Base-by-base conservation (phyloP, 768 basidiomycete species). In the Strobilomyces echinocephalus region DNA sequence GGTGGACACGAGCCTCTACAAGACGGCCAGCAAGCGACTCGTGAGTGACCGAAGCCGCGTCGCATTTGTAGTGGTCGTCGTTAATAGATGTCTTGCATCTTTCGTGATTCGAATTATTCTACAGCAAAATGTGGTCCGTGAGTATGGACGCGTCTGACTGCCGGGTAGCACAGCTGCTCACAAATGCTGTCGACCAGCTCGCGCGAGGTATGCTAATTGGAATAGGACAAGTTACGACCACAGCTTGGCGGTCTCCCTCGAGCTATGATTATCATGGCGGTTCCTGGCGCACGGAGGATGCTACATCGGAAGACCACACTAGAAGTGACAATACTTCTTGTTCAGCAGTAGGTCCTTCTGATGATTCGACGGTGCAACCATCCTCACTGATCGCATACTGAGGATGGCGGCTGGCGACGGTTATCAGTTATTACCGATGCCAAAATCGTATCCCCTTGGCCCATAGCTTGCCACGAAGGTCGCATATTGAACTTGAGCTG, bases 211-310 rank as follows among this genome's bases (percentile, higher is more conserved):
- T 41, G 15, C 28, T 21, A 20, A 6, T 12, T 8, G 38, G 8
- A 30, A 18, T 39, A 7, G 10, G 39, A 43, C 5, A 26, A 9
- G 28, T 24, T 35, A 15, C 11, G 30, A 34, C n/a, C 53, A 61
- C 60, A 57, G 59, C 59, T 38, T 61, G 48, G 55, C 47, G 10
- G 40, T 33, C 31, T 48, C 31, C 35, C 2, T 16, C 35, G 15
- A 35, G 35, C 35, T 14, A 35, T 35, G 35, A 5, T 14, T 16
- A 8, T 8, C 30, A 7, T 30, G 30, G 30, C 4, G 30, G 24
- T 4, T 24, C 24, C 4, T 24, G 24, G 24, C 24, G 24, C 24
- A 24, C 24, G 24, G 24, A 24, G 24, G 24, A 24, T 30, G 9
- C 30, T 7, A 30, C 30, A 30, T 30, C 12, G 7, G 40, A 48